A percentile compares a stretch with the other conserved stretches of the same genome.
Conservation (phyloP, 2,329 filamentous ascomycete genomes). For the Hymenoscyphus scutula region DNA sequence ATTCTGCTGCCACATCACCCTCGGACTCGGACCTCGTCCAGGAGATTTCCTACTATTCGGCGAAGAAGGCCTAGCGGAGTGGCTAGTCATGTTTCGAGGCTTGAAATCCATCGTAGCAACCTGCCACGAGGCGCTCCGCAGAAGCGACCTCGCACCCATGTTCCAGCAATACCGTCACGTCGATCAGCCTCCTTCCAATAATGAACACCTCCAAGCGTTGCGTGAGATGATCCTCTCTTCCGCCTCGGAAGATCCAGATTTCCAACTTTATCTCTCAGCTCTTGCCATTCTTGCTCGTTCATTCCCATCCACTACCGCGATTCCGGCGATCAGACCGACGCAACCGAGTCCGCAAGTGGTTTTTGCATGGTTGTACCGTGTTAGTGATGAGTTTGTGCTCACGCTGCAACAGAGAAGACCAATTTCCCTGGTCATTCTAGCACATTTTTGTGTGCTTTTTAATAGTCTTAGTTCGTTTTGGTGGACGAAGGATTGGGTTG, state of each 20-base stretch:
- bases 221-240: slow-evolving; percentile 11
- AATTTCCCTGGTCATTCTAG: slow-evolving; percentile 27
- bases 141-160: slow-evolving; percentile 21
- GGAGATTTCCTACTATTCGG: slow-evolving; percentile 39
- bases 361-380: slow-evolving; percentile 20
- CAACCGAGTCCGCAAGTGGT: slow-evolving; percentile 17
- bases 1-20: slow-evolving; percentile 37
- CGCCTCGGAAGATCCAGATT: slow-evolving; percentile 8
- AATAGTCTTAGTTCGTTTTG: slow-evolving; percentile 36
- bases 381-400: slow-evolving; percentile 30
- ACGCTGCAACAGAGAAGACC: slow-evolving; percentile 25
- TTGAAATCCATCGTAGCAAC: slow-evolving; percentile 35
- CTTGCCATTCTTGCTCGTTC: slow-evolving; percentile 12
- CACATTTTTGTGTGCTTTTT: slow-evolving; percentile 38
- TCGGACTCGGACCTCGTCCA: slow-evolving; percentile 36
- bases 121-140: slow-evolving; percentile 27
- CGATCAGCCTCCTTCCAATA: slow-evolving; percentile 12
- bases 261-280: slow-evolving; percentile 14
- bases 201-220: slow-evolving; percentile 16
- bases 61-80: slow-evolving; percentile 36
- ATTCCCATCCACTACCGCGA: not conserved
- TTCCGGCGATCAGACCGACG: slow-evolving; percentile 1
- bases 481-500: slow-evolving; percentile 40
- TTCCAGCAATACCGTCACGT: slow-evolving; percentile 19
- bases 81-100: slow-evolving; percentile 39